Conservation (phyloP, 495 filamentous ascomycete species). For the Jackrogersella minutella region DNA sequence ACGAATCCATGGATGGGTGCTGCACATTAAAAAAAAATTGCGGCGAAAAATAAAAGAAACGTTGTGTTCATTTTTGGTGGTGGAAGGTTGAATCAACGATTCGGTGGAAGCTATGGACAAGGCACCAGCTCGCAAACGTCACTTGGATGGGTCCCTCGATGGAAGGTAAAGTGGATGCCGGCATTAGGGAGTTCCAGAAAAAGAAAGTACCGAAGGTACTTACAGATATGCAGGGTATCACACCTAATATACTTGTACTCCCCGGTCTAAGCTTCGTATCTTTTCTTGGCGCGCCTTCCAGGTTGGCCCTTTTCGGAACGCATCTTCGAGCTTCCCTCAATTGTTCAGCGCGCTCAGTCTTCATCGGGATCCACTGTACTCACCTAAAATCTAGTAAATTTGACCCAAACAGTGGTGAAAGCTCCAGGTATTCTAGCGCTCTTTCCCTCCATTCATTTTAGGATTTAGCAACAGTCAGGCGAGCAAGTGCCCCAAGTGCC, state of each 20-base stretch:
- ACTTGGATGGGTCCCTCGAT: conserved; percentile 31
- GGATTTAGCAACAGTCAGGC: conserved; percentile 21
- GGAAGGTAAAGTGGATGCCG: conserved; percentile 26
- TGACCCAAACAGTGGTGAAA: conserved; percentile 9
- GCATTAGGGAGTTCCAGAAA: conserved; percentile 25
- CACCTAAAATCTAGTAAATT: conserved; percentile 8
- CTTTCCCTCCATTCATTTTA: not conserved
- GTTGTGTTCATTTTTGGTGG: not conserved
- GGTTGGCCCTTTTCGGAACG: conserved; percentile 30
- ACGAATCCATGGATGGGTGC: not conserved
- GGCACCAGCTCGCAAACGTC: conserved; percentile 50
- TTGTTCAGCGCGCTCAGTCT: not conserved
- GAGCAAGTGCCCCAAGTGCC: conserved; percentile 17
- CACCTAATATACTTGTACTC: conserved; percentile 4
- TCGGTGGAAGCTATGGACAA: conserved; percentile 40
- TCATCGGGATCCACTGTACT: not conserved
- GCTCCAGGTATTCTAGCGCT: conserved; percentile 15
- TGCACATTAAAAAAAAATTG: conserved; percentile 28
- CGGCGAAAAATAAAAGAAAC: conserved; percentile 27
- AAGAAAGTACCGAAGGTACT: conserved; percentile 29
- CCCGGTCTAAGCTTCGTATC: conserved; percentile 31
- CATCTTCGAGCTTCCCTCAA: conserved; percentile 39
- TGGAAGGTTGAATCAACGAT: conserved; percentile 11
- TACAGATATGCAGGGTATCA: not conserved
- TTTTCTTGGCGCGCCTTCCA: conserved; percentile 22